phyloP scores from a whole-genome alignment of 139 green algal species.

The Chlamydomonas schloesseri region DNA sequence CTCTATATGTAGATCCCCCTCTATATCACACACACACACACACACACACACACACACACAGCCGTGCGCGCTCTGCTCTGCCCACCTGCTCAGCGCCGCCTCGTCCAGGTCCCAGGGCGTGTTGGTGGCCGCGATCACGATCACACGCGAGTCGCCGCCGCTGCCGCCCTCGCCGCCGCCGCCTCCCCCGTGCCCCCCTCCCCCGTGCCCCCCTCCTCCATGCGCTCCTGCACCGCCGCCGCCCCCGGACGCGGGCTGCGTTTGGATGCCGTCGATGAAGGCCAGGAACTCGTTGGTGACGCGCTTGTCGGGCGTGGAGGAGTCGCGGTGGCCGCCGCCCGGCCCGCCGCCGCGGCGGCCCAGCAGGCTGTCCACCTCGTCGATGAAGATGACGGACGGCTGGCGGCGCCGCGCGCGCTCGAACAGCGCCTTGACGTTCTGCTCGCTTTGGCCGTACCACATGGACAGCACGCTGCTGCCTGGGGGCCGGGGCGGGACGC shows the following conservation, averaged over 20 bases:
- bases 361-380: conserved; percentile 13
- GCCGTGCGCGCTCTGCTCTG: too few species aligned
- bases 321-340: not conserved
- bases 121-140: conserved; percentile 69
- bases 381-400: conserved; percentile 69
- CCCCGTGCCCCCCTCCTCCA: not conserved
- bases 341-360: not conserved
- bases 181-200: not conserved
- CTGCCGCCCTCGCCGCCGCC: not conserved
- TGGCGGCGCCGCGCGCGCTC: conserved; percentile 51
- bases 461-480: conserved; percentile 33
- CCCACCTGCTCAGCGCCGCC: conserved; percentile 43
- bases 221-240: not conserved
- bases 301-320: conserved; percentile 48
- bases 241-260: not conserved
- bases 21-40: too few species aligned
- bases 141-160: conserved; percentile 40
- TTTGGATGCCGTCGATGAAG: conserved; percentile 54
- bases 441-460: conserved; percentile 60
- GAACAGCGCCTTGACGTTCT: conserved; percentile 63
- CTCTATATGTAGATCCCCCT: too few species aligned
- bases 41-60: not conserved
- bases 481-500: too few species aligned
- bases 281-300: conserved; percentile 59
- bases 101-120: conserved; percentile 66